Conservation (phyloP, 768 basidiomycete genomes). For the Hericium erinaceus region DNA sequence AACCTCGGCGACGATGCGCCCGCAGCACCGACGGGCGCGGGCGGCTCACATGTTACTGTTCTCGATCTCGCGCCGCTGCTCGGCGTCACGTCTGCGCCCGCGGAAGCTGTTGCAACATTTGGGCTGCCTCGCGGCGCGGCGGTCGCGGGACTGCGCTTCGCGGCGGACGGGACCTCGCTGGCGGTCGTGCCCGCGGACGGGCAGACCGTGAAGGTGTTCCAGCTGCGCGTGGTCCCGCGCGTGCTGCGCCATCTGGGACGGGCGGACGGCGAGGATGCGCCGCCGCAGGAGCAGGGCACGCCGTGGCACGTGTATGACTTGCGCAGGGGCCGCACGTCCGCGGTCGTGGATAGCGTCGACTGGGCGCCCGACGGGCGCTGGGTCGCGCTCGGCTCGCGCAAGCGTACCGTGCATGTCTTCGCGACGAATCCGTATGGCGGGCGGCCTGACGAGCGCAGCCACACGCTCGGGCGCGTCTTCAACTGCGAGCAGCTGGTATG, state of each 20-base stretch:
- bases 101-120: conserved; percentile 38
- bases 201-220: conserved; percentile 41
- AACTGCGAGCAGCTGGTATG: conserved; percentile 45
- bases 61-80: conserved; percentile 41
- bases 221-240: conserved; percentile 23
- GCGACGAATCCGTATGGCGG: conserved; percentile 73
- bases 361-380: conserved; percentile 57
- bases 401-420: conserved; percentile 63
- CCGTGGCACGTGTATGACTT: conserved; percentile 61
- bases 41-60: conserved; percentile 38
- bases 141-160: conserved; percentile 39
- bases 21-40: background rate
- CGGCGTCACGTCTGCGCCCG: background rate
- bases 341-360: conserved; percentile 44
- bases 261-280: background rate
- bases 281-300: conserved; percentile 8
- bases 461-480: conserved; percentile 47
- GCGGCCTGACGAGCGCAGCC: conserved; percentile 49
- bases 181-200: conserved; percentile 47
- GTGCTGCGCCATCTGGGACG: conserved; percentile 12
- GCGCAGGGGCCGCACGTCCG: conserved; percentile 61
- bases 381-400: conserved; percentile 58
- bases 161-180: conserved; percentile 43
- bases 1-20: background rate
- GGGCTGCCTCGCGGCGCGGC: conserved; percentile 37